A percentile compares a stretch with the other conserved stretches of the same genome.
Conservation (phyloP, 73 alveolate species). For the Tetrahymena elliotti region DNA sequence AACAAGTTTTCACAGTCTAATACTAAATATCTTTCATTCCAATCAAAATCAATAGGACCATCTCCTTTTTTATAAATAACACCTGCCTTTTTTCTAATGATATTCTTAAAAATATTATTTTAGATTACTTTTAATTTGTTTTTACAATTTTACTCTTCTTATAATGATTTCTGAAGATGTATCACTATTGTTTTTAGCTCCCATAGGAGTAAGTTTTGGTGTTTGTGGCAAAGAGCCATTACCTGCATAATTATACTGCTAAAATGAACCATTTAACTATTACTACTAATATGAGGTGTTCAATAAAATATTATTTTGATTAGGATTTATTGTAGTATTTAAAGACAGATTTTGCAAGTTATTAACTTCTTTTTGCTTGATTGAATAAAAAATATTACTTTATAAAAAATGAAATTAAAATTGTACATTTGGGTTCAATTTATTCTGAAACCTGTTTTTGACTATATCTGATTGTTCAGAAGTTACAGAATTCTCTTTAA, state of each 20-base stretch:
- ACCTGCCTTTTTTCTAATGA: constrained; percentile 8
- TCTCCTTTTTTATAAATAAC: constrained; percentile 20
- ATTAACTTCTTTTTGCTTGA: not conserved
- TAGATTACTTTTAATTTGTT: not conserved
- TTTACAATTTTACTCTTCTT: not conserved
- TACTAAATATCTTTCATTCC: constrained; percentile 37
- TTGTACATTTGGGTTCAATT: not conserved
- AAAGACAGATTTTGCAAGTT: not conserved
- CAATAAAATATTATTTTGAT: not conserved
- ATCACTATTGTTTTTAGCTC: not conserved
- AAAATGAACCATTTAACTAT: not conserved
- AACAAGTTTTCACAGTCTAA: constrained; percentile 26
- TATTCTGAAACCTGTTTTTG: not conserved
- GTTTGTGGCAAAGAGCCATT: not conserved
- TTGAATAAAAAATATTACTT: not conserved
- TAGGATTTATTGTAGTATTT: not conserved
- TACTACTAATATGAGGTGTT: not conserved
- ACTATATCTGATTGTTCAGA: constrained; percentile 4
- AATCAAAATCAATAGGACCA: constrained; percentile 38
- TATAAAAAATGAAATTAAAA: not conserved
- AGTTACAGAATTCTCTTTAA: not conserved
- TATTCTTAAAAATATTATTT: not conserved
- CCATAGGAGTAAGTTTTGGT: not conserved
- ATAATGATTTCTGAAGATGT: not conserved
- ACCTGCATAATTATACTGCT: not conserved